Evolutionary conservation across 345 rosid genomes (phyloP), one percentile per base, ranked within the genome.

Genomic region (Lepidium aucheri): DNA sequence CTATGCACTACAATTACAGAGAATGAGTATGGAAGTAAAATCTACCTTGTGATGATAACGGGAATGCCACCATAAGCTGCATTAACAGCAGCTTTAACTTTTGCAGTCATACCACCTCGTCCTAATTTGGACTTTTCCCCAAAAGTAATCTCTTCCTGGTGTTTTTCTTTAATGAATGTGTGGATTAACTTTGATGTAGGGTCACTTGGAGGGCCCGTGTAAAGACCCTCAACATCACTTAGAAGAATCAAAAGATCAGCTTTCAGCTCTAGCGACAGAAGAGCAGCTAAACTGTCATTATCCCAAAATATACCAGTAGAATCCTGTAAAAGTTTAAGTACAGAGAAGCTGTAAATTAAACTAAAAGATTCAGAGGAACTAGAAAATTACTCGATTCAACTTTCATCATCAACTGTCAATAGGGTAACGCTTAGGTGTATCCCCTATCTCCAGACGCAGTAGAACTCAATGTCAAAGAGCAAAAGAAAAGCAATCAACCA

Each of bases 251-350:
- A 86, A 72, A 95, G 94, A 79, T 95, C 99, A 33, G 99, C 99
- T 55, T 91, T 79, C 46, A 95, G 83, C 79, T 95, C 96, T 74
- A 95, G 72, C 22, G 99, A 91, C 55, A 94, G 74, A 55, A 95
- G 75, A 65, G 91, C 96, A 32, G 99, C 92, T 78, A 95, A 87
- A 76, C 99, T 95, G 72, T 95, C 99, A 76, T 95, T 95, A 74
- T 95, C 99, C 99, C 99, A 95, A 72, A 95, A 95, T 77, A 95
- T 95, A 69, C 99, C 99, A 62, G 96, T 91, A 45, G 96, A 82
- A 83, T 94, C 99, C 99, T 94, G 96, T 75, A 77, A 58, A 51
- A 41, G 36, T 51, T 34, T 28, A 4, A 59, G 35, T 38, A 34
- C 14, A 7, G 13, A 34, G 51, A 54, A 36, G 32, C 55, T 39